Percentiles rank a stretch among this genome's conserved stretches.
Conservation (phyloP, 2,329 filamentous ascomycete genomes). For the Penicillium sp. region DNA sequence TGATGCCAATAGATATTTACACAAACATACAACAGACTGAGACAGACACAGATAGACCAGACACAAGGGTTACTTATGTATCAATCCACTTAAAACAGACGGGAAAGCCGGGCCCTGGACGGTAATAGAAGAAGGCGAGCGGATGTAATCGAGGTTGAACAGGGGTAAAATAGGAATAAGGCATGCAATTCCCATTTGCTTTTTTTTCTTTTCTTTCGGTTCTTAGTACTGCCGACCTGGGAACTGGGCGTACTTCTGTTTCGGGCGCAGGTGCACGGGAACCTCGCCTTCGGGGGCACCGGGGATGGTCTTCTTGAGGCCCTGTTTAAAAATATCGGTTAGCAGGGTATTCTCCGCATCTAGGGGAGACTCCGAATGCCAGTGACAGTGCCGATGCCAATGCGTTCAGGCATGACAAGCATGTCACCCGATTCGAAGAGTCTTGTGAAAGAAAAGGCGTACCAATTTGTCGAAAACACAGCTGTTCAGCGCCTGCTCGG, state of each 20-base stretch:
- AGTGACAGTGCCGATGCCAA: not conserved
- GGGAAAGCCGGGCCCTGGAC: constrained; percentile 21
- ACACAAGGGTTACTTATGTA: constrained; percentile 24
- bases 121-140: constrained; percentile 9
- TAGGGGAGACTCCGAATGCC: not conserved
- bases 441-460: constrained; percentile 39
- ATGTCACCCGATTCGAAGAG: not conserved
- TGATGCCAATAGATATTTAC: constrained; percentile 44
- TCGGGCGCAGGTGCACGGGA: constrained; percentile 71
- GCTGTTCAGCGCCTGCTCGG: constrained; percentile 87
- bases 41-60: constrained; percentile 20
- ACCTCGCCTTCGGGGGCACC: constrained; percentile 68
- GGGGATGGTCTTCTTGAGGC: constrained; percentile 78
- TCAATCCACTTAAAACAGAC: constrained; percentile 22
- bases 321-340: constrained; percentile 48
- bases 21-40: constrained; percentile 26
- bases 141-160: constrained; percentile 9
- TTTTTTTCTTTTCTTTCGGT: not conserved
- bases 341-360: not conserved
- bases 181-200: not conserved
- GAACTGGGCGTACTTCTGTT: constrained; percentile 46
- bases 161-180: not conserved
- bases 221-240: constrained; percentile 40
- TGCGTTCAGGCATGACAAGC: not conserved
- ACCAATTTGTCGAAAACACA: constrained; percentile 97